phyloP scores from a whole-genome alignment of 2,329 filamentous ascomycete genomes.

The Aspergillus luchuensis region DNA sequence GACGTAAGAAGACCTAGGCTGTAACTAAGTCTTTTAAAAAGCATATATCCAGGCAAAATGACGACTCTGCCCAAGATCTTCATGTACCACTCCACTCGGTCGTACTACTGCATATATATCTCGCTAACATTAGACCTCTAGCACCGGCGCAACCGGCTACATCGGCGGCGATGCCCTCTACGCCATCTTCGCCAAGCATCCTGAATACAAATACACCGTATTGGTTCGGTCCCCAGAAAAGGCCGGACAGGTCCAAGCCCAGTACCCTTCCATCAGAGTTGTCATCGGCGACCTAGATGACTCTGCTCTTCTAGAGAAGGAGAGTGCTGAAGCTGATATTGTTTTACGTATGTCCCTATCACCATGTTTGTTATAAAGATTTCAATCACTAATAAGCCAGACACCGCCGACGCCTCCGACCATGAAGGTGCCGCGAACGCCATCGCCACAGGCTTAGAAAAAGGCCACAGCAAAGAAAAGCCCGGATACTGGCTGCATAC shows the following conservation, averaged over 20 bases:
- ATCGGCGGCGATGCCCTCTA: slow-evolving; percentile 54
- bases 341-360: slow-evolving; percentile 44
- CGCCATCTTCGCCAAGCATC: slow-evolving; percentile 43
- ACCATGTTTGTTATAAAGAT: no score
- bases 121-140: background rate
- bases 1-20: background rate
- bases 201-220: slow-evolving; percentile 42
- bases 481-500: slow-evolving; percentile 47
- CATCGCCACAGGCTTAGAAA: slow-evolving; percentile 37
- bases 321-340: slow-evolving; percentile 49
- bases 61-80: slow-evolving; percentile 2
- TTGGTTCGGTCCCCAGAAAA: slow-evolving; percentile 44
- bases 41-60: background rate
- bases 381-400: no score
- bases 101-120: background rate
- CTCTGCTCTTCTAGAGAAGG: background rate
- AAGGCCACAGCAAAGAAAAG: slow-evolving; percentile 46
- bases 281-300: slow-evolving; percentile 52
- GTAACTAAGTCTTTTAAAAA: background rate
- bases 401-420: slow-evolving; percentile 38
- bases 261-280: slow-evolving; percentile 52
- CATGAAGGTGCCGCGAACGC: slow-evolving; percentile 44
- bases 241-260: slow-evolving; percentile 36
- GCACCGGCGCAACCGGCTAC: slow-evolving; percentile 50
- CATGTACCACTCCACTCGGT: background rate